These are phyloP conservation scores for Amyloporia xantha DNA, from an alignment of 768 basidiomycete genomes.

Conservation along the genomic window DNA sequence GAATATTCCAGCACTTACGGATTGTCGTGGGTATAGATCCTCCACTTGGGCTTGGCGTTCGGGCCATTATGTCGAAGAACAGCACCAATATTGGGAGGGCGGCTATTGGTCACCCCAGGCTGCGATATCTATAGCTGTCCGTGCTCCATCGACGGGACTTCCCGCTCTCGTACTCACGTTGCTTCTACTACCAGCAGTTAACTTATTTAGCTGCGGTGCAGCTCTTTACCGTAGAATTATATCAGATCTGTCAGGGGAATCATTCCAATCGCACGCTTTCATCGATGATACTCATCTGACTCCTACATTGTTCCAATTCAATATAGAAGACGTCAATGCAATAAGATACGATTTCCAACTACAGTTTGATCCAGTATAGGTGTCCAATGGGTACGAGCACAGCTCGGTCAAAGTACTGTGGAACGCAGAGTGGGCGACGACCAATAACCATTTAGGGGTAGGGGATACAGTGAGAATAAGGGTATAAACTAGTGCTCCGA, in stretches of 20 bases:
- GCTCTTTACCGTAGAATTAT: neutral
- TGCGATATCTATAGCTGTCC: neutral
- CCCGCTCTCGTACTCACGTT: neutral
- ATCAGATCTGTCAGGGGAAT: neutral
- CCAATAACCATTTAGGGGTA: constrained; percentile 5
- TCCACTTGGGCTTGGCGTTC: neutral
- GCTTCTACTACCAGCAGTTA: neutral
- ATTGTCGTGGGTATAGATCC: neutral
- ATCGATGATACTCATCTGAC: no score
- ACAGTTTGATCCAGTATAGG: constrained; percentile 3
- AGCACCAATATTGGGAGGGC: neutral
- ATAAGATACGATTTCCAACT: constrained; percentile 1
- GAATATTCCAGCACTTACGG: neutral
- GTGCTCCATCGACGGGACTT: neutral
- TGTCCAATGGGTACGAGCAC: constrained; percentile 2
- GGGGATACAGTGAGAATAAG: constrained; percentile 13
- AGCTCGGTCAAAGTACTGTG: neutral
- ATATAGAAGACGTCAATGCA: neutral
- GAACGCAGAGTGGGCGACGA: neutral
- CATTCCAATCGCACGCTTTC: no score
- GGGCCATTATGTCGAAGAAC: neutral
- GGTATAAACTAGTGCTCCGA: constrained; percentile 9
- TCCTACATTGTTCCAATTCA: no score
- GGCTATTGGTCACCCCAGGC: neutral
- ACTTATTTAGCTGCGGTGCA: neutral